Evolutionary conservation across 1,284 basidiomycete genomes (phyloP), one percentile per base, ranked within the genome.

Genomic region (Coniferiporia sulphurascens): DNA sequence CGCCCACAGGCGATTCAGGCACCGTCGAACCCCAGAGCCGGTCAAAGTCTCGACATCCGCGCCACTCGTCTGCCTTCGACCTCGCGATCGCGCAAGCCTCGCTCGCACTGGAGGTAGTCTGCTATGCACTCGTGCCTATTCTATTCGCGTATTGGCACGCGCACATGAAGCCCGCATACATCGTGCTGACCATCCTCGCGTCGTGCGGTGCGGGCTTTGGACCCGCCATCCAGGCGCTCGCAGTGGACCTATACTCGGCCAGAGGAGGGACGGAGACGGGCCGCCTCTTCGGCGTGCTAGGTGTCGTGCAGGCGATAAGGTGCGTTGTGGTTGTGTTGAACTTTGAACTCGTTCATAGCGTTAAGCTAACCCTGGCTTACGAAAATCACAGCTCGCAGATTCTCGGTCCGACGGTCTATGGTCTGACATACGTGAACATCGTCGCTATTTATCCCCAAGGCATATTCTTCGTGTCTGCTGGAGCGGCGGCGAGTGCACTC

Each of bases 231-330:
- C 86, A 90, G 63, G 84, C 84, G 41, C 77, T 89, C 48, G 81
- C 87, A 1, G 69, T 92, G 38, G 80, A 84, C 22, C 69, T 91
- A 52, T 87, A 86, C 65, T 71, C 74, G 17, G 70, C 72, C 2
- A 73, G 69, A 12, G 63, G 64, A 15, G 64, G 56, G 1, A 65
- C 65, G 22, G 85, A 89, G 67, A 69, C 75, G 4, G 89, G 87
- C 1, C 76, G 75, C 63, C 73, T 93, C 12, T 91, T 91, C 67
- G 90, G 89, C n/a, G 85, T 82, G 1, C 65, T 92, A 58, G 83
- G 83, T 59, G 86, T 92, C 38, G 65, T 91, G 10, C 82, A 87
- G 17, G 44, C 44, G 44, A 46, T n/a, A 9, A 46, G 44, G 44
- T 46, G 62, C 41, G 82, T 69, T n/a, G 19, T 12, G 15, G 15